Conservation (phyloP, 345 rosid genomes). For the Gossypium australe region DNA sequence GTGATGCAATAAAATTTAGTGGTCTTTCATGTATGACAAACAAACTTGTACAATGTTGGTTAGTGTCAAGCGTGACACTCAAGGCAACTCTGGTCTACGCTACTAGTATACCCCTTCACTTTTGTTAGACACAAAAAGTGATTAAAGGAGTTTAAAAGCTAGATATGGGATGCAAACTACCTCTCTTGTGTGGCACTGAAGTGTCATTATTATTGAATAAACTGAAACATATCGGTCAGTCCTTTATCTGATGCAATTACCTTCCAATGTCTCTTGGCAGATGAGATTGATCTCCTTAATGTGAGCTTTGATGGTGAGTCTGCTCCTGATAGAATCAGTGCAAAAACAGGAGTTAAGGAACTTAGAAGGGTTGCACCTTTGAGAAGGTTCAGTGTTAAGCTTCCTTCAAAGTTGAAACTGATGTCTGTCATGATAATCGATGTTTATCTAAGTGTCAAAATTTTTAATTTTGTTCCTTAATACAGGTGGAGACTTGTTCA, state of each 20-base stretch:
- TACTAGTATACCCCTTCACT: not conserved
- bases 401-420: not conserved
- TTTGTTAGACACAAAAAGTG: not conserved
- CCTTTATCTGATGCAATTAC: conserved; percentile 3
- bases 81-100: not conserved
- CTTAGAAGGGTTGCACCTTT: conserved; percentile 61
- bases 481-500: conserved; percentile 93
- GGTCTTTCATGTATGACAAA: not conserved
- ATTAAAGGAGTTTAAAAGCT: not conserved
- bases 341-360: conserved; percentile 68
- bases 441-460: not conserved
- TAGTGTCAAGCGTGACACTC: not conserved
- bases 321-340: conserved; percentile 92
- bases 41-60: not conserved
- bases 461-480: not conserved
- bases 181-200: not conserved
- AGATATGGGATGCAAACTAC: not conserved
- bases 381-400: conserved; percentile 49
- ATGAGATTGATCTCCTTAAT: conserved; percentile 83
- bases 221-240: not conserved
- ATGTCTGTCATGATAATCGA: not conserved
- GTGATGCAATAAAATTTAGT: not conserved
- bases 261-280: conserved; percentile 32
- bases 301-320: conserved; percentile 82
- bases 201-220: not conserved